Conservation (phyloP, 148 eudicot species). For the Suaeda aralocaspica region DNA sequence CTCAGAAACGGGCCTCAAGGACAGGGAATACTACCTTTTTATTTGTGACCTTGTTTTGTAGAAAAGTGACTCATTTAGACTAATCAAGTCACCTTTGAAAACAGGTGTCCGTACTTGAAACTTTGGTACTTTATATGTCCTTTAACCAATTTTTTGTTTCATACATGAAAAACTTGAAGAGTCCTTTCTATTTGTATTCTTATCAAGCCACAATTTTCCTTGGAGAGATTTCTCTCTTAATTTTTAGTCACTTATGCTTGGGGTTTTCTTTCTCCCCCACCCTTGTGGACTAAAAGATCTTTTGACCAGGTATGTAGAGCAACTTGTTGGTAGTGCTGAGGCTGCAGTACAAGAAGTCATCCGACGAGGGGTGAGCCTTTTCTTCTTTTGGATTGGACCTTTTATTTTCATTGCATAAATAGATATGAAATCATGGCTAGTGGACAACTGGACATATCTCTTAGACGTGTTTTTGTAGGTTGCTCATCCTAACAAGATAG, state of each 20-base stretch:
- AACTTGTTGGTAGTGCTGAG: conserved; percentile 90
- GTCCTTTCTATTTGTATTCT: not conserved
- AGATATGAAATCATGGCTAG: not conserved
- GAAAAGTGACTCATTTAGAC: not conserved
- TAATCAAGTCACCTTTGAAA: conserved; percentile 3
- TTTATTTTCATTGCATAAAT: not conserved
- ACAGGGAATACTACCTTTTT: not conserved
- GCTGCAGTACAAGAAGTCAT: conserved; percentile 93
- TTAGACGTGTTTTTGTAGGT: conserved; percentile 43
- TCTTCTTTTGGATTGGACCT: not conserved
- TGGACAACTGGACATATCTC: not conserved
- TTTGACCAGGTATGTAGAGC: conserved; percentile 75
- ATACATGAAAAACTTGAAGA: not conserved
- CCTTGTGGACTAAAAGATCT: conserved; percentile 13
- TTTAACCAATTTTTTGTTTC: not conserved
- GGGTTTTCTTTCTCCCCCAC: not conserved
- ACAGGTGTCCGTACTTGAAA: not conserved
- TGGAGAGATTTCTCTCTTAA: not conserved
- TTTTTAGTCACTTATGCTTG: not conserved
- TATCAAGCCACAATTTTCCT: not conserved
- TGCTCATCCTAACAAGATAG: conserved; percentile 89
- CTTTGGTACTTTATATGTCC: not conserved
- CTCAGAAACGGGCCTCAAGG: no score
- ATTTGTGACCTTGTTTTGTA: not conserved
- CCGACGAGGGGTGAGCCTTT: conserved; percentile 63